Conservation (phyloP, 345 rosid species). For the Capsella bursapastoris region DNA sequence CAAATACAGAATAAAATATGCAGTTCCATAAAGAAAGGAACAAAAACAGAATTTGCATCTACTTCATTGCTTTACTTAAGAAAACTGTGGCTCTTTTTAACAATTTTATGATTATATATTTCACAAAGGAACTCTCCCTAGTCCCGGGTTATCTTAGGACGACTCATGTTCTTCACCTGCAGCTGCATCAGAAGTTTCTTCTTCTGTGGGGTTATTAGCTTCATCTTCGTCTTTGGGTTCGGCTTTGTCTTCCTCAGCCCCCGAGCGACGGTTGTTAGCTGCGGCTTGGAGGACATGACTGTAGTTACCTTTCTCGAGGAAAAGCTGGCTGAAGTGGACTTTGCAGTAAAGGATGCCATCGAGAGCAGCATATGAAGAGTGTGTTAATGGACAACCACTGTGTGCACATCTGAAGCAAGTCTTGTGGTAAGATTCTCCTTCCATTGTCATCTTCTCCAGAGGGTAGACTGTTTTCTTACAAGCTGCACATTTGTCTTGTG, state of each 20-base stretch:
- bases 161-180: constrained; percentile 32
- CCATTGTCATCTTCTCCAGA: constrained; percentile 79
- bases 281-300: constrained; percentile 60
- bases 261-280: constrained; percentile 57
- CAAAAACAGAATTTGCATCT: neutral
- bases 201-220: constrained; percentile 16
- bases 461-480: constrained; percentile 93
- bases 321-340: constrained; percentile 86
- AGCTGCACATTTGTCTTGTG: constrained; percentile 87
- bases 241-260: constrained; percentile 37
- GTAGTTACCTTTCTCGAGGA: constrained; percentile 92
- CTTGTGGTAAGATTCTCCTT: constrained; percentile 91
- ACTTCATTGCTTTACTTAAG: constrained; percentile 1
- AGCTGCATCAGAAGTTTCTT: constrained; percentile 27
- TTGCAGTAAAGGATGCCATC: constrained; percentile 90
- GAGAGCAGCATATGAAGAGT: constrained; percentile 90
- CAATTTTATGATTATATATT: constrained; percentile 6
- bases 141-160: constrained; percentile 2
- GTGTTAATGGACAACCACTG: constrained; percentile 83
- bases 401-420: constrained; percentile 92
- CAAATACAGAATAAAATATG: constrained; percentile 1
- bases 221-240: constrained; percentile 21
- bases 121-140: neutral
- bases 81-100: neutral
- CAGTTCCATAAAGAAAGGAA: neutral